Percentiles rank a stretch among this genome's conserved stretches.
Evolutionary conservation across 805 yeast genomes (phyloP).

Genomic region (Candida khao-thaluensis): DNA sequence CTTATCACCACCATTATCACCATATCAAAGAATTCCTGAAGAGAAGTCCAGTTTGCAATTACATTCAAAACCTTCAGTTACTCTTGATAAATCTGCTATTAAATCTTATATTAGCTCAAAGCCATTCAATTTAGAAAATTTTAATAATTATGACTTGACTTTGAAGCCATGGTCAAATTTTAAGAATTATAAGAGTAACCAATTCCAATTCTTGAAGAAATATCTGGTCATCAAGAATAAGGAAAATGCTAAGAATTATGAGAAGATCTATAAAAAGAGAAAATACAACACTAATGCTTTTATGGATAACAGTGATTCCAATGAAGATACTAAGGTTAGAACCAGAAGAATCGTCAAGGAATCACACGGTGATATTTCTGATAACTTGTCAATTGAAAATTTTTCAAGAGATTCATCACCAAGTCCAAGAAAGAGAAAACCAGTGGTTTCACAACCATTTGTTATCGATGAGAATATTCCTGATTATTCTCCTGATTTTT

Average conservation of each 20-base stretch:
- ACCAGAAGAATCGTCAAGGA: slow-evolving; percentile 54
- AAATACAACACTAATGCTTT: slow-evolving; percentile 16
- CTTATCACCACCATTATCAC: slow-evolving; percentile 48
- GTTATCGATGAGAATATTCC: slow-evolving; percentile 69
- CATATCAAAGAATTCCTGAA: slow-evolving; percentile 27
- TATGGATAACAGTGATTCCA: slow-evolving; percentile 15
- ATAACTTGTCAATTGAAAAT: slow-evolving; percentile 2
- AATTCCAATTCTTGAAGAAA: slow-evolving; percentile 52
- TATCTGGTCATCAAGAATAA: slow-evolving; percentile 36
- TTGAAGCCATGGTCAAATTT: slow-evolving; percentile 53
- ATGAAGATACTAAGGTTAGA: slow-evolving; percentile 45
- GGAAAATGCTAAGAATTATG: slow-evolving; percentile 16
- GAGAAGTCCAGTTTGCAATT: not conserved
- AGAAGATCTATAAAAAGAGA: slow-evolving; percentile 22
- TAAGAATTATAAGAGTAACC: slow-evolving; percentile 46
- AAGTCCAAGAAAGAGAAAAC: slow-evolving; percentile 44
- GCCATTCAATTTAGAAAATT: slow-evolving; percentile 50
- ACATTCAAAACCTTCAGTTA: not conserved
- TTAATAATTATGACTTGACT: slow-evolving; percentile 44
- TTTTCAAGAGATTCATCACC: slow-evolving; percentile 22
- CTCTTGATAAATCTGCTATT: slow-evolving; percentile 9
- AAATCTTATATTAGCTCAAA: slow-evolving; percentile 15
- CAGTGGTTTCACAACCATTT: slow-evolving; percentile 40
- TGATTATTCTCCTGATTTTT: slow-evolving; percentile 75
- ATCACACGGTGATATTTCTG: slow-evolving; percentile 10